Evolutionary conservation across 108 stramenopile genomes (phyloP).

Genomic region (Bacterosira constricta): DNA sequence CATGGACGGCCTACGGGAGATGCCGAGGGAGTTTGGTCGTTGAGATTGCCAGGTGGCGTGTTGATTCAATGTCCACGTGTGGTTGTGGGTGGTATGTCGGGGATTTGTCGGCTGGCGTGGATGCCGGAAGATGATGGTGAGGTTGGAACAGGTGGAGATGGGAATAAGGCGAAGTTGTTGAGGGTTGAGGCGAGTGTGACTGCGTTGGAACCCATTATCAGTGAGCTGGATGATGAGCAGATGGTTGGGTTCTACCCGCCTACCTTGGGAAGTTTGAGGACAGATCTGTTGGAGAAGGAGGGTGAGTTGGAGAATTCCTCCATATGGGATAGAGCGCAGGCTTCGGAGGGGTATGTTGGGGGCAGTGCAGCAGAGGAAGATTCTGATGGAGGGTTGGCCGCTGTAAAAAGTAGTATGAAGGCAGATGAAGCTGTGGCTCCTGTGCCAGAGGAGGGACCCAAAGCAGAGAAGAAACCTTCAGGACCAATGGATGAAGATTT

Average conservation of each 20-base stretch:
- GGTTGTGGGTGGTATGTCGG: conserved; percentile 56
- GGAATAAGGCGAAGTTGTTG: conserved; percentile 51
- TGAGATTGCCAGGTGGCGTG: conserved; percentile 72
- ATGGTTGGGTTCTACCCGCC: conserved; percentile 83
- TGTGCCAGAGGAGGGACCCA: neutral
- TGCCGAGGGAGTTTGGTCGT: conserved; percentile 60
- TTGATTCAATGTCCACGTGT: conserved; percentile 77
- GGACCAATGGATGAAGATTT: conserved; percentile 24
- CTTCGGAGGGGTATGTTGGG: conserved; percentile 39
- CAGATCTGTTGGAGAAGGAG: conserved; percentile 74
- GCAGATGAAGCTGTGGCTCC: conserved; percentile 7
- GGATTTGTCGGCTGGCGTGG: conserved; percentile 82
- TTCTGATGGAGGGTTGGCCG: neutral
- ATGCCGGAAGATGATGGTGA: conserved; percentile 73
- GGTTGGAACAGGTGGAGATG: conserved; percentile 37
- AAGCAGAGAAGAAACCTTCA: conserved; percentile 15
- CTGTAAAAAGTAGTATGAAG: neutral
- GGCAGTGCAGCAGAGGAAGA: conserved; percentile 6
- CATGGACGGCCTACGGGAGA: conserved; percentile 70
- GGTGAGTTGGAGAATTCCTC: conserved; percentile 71
- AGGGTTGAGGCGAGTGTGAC: conserved; percentile 78
- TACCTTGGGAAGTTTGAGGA: conserved; percentile 73
- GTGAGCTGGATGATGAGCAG: conserved; percentile 60
- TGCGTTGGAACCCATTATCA: conserved; percentile 75
- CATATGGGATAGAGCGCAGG: conserved; percentile 33